A percentile compares a stretch with the other conserved stretches of the same genome.
These are phyloP conservation scores for Begonia peltatifolia DNA, from an alignment of 306 rosid species.

Conservation along the genomic window DNA sequence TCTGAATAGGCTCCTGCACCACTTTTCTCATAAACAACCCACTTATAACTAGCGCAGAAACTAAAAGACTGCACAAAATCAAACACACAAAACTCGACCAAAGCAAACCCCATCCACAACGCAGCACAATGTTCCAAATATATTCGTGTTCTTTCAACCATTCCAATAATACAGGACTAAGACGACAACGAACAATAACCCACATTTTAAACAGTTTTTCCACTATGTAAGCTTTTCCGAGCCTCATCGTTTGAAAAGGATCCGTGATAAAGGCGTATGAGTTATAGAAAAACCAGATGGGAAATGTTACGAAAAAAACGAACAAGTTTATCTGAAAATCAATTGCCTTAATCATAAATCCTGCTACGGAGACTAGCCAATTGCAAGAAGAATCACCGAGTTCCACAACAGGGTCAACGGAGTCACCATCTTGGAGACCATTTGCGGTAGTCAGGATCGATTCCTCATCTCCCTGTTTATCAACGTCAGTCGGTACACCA, in stretches of 20 bases:
- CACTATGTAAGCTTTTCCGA: slow-evolving; percentile 16
- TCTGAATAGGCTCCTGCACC: slow-evolving; percentile 44
- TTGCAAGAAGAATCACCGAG: slow-evolving; percentile 23
- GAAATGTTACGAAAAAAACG: slow-evolving; percentile 27
- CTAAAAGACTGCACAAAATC: slow-evolving; percentile 30
- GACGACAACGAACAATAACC: slow-evolving; percentile 5
- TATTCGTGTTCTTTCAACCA: slow-evolving; percentile 29
- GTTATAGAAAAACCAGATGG: slow-evolving; percentile 23
- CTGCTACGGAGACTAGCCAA: slow-evolving; percentile 26
- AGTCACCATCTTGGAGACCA: slow-evolving; percentile 11
- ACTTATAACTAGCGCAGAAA: slow-evolving; percentile 35
- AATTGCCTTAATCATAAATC: slow-evolving; percentile 39
- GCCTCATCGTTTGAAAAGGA: slow-evolving; percentile 36
- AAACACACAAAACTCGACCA: slow-evolving; percentile 46
- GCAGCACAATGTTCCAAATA: slow-evolving; percentile 34
- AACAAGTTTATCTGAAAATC: slow-evolving; percentile 39
- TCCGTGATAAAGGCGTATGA: slow-evolving; percentile 32
- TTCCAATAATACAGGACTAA: slow-evolving; percentile 19
- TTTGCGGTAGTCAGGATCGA: slow-evolving; percentile 36
- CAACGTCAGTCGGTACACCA: slow-evolving; percentile 12
- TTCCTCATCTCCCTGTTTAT: slow-evolving; percentile 19
- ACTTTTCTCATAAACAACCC: slow-evolving; percentile 34
- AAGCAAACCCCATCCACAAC: slow-evolving; percentile 54
- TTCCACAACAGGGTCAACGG: slow-evolving; percentile 22
- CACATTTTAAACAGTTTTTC: slow-evolving; percentile 13